Evolutionary conservation across 2,329 filamentous ascomycete genomes (phyloP).

Genomic region (Mycosphaerella arachidis): DNA sequence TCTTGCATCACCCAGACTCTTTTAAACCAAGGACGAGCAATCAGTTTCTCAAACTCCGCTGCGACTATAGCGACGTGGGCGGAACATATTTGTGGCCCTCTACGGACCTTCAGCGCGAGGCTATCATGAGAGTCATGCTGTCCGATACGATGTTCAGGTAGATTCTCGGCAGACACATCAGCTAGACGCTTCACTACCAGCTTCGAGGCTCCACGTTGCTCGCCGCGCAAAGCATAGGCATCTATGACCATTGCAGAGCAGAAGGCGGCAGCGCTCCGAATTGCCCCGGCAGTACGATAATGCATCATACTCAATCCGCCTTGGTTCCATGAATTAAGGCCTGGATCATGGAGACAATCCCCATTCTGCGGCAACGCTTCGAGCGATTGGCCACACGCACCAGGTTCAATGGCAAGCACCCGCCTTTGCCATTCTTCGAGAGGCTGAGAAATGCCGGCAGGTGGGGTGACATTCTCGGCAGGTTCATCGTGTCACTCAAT

Average conservation of each 20-base stretch:
- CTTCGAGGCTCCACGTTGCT: not conserved
- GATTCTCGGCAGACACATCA: not conserved
- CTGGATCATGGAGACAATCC: not conserved
- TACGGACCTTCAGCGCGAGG: not conserved
- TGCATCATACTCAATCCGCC: not conserved
- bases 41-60: not conserved
- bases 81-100: not conserved
- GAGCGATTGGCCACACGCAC: not conserved
- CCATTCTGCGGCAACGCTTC: not conserved
- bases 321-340: slow-evolving; percentile 13
- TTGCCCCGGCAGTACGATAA: not conserved
- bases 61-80: not conserved
- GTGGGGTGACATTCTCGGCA: not conserved
- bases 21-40: not conserved
- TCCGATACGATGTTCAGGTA: not conserved
- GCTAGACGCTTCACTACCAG: not conserved
- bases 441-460: not conserved
- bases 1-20: not conserved
- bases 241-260: not conserved
- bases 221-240: not conserved
- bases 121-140: not conserved
- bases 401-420: not conserved
- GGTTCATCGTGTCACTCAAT: not conserved
- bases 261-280: not conserved
- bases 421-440: not conserved